Evolutionary conservation across 345 rosid species (phyloP).

Genomic region (Brassica napus): Da-Ae NC_063445.1:31624001-31624500

Average conservation of each 20-base stretch:
- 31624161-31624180: constrained; percentile 88
- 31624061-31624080: neutral
- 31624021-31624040: neutral
- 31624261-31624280: constrained; percentile 40
- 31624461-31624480: constrained; percentile 18
- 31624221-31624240: constrained; percentile 28
- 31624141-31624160: constrained; percentile 79
- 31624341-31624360: neutral
- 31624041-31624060: constrained; percentile 17
- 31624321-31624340: constrained; percentile 14
- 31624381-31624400: constrained; percentile 38
- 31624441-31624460: constrained; percentile 6
- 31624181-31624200: constrained; percentile 57
- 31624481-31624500: constrained; percentile 1
- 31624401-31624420: constrained; percentile 41
- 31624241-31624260: constrained; percentile 34
- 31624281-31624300: constrained; percentile 37
- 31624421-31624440: constrained; percentile 40
- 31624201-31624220: constrained; percentile 51
- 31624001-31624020: constrained; percentile 26
- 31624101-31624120: constrained; percentile 63
- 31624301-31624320: constrained; percentile 4
- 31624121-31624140: constrained; percentile 61
- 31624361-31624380: constrained; percentile 43
- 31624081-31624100: constrained; percentile 63